Conservation (phyloP, 2,329 filamentous ascomycete genomes). For the Apiospora phragmitis region DNA sequence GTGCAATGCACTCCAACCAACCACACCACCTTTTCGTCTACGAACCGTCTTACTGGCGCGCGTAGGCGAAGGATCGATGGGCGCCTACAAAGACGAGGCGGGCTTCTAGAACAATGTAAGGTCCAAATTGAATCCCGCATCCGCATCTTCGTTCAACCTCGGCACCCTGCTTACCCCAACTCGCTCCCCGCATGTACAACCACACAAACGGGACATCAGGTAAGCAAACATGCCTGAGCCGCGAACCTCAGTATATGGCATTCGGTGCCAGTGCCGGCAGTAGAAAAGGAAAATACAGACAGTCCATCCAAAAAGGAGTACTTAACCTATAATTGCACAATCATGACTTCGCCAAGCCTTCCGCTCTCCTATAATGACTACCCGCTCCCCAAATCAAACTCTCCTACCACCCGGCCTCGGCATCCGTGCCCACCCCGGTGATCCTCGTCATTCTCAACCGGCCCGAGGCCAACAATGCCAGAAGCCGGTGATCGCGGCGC, state of each 20-base stretch:
- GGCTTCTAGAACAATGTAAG: background rate
- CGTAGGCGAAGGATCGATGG: background rate
- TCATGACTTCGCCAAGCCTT: conserved; percentile 16
- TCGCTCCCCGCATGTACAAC: background rate
- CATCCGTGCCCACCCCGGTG: conserved; percentile 58
- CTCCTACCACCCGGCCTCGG: conserved; percentile 49
- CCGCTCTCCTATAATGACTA: conserved; percentile 42
- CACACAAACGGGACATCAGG: background rate
- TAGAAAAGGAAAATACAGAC: background rate
- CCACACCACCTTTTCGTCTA: background rate
- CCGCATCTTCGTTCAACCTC: background rate
- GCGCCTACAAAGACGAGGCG: background rate
- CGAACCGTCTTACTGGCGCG: background rate
- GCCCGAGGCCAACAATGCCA: conserved; percentile 64
- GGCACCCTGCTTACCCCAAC: conserved; percentile 3
- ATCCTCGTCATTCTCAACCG: conserved; percentile 66
- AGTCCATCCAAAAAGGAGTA: background rate
- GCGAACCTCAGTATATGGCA: background rate
- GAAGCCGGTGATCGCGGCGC: conserved; percentile 60
- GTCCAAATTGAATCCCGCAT: background rate
- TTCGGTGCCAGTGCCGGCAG: background rate
- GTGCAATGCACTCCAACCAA: background rate
- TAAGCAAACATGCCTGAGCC: background rate
- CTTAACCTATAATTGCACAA: background rate
- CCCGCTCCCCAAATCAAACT: conserved; percentile 45